Base-by-base conservation (phyloP, 768 basidiomycete species). In the Mycena filopes region DNA sequence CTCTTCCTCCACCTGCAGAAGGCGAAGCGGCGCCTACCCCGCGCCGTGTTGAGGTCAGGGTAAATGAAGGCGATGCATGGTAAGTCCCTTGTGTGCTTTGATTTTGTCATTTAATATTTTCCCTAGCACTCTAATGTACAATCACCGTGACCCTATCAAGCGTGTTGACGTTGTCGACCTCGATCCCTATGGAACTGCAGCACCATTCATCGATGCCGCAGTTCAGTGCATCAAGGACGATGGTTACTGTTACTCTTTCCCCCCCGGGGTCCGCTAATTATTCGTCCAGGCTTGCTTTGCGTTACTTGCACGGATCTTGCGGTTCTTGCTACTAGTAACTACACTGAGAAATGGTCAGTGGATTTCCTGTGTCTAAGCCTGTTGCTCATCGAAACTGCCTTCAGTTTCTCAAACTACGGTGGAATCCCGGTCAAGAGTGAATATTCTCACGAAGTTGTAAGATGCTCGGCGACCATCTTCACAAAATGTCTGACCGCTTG, bases 261-360 rank as follows among this genome's bases (percentile, higher is more conserved):
- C 43, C 45, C 28, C 41, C 36, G 16, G 11, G 28, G 33, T 38
- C 50, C 25, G 49, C 55, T 45, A 41, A 47, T 62, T 61, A n/a
- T 23, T 65, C 5, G 47, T 26, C 42, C 48, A 96, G 96, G 97
- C 55, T 79, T 99, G 31, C 82, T 99, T 2, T 96, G 94, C 71
- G 90, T 99, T 41, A 99, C 98, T 26, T 99, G 98, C 78, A 99
- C 98, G 1, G 98, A 99, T 76, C 82, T 98, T 65, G 87, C 95
- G 9, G 96, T 99, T 12, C 84, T 99, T 25, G 98, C 96, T 0
- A 96, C 95, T 2, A 89, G 86, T 13, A 98, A 98, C 75, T 98
- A 93, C 75, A 91, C 96, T 4, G 98, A 99, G 76, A 99, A 99
- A 87, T 96, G 95, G 97, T 95, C 70, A 2, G 54, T 65, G 80